phyloP scores from a whole-genome alignment of 139 green algal genomes.

The Chlorella sp. region DNA sequence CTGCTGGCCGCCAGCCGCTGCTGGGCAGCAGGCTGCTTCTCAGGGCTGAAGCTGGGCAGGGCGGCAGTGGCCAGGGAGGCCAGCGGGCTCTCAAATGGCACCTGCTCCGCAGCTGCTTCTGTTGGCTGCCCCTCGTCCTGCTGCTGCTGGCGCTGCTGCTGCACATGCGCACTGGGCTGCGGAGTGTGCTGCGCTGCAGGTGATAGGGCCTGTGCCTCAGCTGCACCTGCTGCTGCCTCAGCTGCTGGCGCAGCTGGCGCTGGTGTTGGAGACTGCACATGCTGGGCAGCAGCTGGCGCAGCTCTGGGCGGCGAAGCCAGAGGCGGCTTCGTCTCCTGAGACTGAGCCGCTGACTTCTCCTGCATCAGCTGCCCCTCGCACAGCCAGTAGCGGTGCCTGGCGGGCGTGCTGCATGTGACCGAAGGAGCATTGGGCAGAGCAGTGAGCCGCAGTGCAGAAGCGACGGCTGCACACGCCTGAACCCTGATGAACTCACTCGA shows the following conservation, averaged over 20 bases:
- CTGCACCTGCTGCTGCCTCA: not conserved
- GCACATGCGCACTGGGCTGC: not conserved
- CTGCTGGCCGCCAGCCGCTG: not conserved
- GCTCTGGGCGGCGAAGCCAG: not conserved
- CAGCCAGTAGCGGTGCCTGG: conserved; percentile 5
- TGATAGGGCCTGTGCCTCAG: not conserved
- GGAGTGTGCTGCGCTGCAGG: not conserved
- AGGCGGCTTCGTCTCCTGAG: too few relatives aligned
- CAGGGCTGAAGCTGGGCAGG: conserved; percentile 26
- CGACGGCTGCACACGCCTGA: not conserved
- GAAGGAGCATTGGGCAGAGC: too few relatives aligned
- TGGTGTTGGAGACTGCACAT: not conserved
- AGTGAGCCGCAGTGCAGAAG: not conserved
- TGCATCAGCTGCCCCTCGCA: not conserved
- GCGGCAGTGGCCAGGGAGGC: conserved; percentile 18
- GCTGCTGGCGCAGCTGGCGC: not conserved
- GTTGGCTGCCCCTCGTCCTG: not conserved
- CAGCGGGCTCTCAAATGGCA: conserved; percentile 15
- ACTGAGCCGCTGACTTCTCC: not conserved
- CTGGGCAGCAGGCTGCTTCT: not conserved
- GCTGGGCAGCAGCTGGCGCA: not conserved
- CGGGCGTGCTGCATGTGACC: not conserved
- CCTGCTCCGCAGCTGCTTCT: not conserved
- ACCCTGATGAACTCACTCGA: too few relatives aligned
- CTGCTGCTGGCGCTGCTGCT: not conserved